phyloP scores from a whole-genome alignment of 202 grass and related monocot species.

The Zoysia matrella region DNA sequence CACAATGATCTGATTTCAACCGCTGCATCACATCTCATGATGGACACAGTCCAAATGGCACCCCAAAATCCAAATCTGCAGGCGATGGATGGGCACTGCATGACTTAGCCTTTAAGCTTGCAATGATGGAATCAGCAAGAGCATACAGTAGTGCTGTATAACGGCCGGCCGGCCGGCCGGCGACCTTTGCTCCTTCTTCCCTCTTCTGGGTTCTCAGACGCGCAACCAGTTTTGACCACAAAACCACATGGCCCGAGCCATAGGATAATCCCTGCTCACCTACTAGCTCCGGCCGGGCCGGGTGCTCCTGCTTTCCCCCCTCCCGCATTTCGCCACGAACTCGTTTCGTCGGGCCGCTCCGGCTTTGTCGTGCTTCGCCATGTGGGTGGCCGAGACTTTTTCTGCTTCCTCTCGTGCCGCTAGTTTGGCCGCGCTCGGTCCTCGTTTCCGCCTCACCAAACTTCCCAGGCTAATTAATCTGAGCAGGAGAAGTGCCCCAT shows the following conservation, averaged over 20 bases:
- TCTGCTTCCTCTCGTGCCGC: neutral
- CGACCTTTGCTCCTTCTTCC: neutral
- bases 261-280: conserved; percentile 40
- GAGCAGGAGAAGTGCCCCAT: neutral
- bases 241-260: conserved; percentile 37
- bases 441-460: conserved; percentile 40
- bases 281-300: neutral
- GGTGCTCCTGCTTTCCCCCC: neutral
- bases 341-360: no score
- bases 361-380: neutral
- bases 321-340: conserved; percentile 40
- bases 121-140: neutral
- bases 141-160: neutral
- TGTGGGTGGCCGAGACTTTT: conserved; percentile 31
- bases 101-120: conserved; percentile 59
- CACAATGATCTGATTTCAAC: conserved; percentile 26
- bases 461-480: conserved; percentile 20
- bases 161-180: neutral
- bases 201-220: conserved; percentile 40
- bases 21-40: neutral
- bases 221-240: conserved; percentile 36
- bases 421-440: conserved; percentile 13
- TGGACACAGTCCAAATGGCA: neutral
- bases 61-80: conserved; percentile 36
- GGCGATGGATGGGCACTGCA: conserved; percentile 13